phyloP scores from a whole-genome alignment of 208 protist genomes.

The Polymyxa betae region DNA sequence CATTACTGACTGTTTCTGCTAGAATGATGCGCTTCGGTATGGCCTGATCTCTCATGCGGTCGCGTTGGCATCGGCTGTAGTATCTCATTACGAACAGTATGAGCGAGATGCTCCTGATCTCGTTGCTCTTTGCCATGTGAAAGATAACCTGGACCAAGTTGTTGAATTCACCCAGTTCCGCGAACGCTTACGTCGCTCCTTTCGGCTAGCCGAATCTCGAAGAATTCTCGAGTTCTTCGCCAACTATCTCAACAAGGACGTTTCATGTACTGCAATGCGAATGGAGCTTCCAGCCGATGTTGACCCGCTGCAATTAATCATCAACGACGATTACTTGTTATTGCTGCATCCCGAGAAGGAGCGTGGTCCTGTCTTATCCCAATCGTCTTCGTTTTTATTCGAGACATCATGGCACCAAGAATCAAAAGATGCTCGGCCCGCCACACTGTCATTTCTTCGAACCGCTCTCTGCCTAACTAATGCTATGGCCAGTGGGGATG shows the following conservation, averaged over 20 bases:
- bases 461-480: too few species aligned
- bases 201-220: neutral
- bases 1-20: too few species aligned
- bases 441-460: neutral
- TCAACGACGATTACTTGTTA: neutral
- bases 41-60: neutral
- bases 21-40: neutral
- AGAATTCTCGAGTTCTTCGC: neutral
- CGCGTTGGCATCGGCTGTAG: neutral
- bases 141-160: constrained; percentile 8
- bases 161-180: neutral
- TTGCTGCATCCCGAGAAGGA: neutral
- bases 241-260: neutral
- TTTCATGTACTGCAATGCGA: too few species aligned
- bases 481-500: too few species aligned
- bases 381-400: neutral
- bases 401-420: neutral
- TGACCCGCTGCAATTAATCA: neutral
- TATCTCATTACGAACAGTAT: neutral
- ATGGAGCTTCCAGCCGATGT: neutral
- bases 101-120: neutral
- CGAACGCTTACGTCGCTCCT: constrained; percentile 6
- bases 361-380: neutral
- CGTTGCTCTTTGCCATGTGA: neutral
- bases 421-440: neutral